These are phyloP conservation scores for Solanum chmielewskii DNA, from an alignment of 257 asterid species.

Conservation along the genomic window DNA sequence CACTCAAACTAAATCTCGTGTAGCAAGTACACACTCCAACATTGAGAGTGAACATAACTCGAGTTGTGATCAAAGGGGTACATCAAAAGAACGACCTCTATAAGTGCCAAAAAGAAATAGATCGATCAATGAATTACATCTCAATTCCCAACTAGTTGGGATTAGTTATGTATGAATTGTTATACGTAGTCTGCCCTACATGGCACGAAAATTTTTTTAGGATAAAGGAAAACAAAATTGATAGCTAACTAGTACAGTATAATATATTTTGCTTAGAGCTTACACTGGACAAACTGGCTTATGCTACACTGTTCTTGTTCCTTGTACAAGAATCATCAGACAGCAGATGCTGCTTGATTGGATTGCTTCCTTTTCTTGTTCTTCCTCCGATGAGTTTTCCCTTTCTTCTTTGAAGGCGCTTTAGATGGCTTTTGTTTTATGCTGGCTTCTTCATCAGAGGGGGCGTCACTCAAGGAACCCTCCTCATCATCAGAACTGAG, in stretches of 20 bases:
- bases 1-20: neutral
- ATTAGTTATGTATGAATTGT: neutral
- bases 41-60: neutral
- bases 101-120: neutral
- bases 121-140: neutral
- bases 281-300: neutral
- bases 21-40: neutral
- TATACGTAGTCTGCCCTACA: neutral
- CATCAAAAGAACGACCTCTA: neutral
- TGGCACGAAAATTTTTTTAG: neutral
- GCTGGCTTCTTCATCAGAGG: constrained; percentile 24
- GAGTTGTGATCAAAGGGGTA: neutral
- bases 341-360: neutral
- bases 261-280: neutral
- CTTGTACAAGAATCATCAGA: neutral
- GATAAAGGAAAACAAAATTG: neutral
- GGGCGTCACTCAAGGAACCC: constrained; percentile 11
- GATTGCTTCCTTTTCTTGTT: constrained; percentile 51
- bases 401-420: constrained; percentile 18
- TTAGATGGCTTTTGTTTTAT: constrained; percentile 20
- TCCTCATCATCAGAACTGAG: constrained; percentile 78
- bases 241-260: neutral
- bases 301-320: neutral
- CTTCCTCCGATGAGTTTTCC: constrained; percentile 21
- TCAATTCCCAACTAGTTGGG: neutral